Percentiles rank a stretch among this genome's conserved stretches.
These are phyloP conservation scores for Collariella sp. DNA, from an alignment of 495 filamentous ascomycete genomes.

Conservation along the genomic window DNA sequence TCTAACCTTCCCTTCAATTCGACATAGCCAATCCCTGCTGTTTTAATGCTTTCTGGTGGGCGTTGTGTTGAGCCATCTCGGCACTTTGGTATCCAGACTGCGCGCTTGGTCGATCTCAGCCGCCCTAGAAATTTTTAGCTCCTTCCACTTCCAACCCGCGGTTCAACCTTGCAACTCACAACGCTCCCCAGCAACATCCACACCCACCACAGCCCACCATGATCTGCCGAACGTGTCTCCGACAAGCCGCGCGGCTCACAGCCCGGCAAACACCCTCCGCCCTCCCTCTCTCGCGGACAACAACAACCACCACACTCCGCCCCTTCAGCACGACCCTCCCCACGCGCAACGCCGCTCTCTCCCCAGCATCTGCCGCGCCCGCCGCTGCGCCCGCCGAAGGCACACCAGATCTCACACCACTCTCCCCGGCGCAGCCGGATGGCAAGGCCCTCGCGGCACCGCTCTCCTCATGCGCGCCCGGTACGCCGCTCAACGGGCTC, in stretches of 20 bases:
- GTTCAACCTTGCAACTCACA: conserved; percentile 3
- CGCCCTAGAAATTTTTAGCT: conserved; percentile 40
- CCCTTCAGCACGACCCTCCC: conserved; percentile 27
- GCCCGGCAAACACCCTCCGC: conserved; percentile 9
- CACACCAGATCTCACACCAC: conserved; percentile 15
- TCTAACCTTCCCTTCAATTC: neutral
- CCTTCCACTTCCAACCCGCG: conserved; percentile 16
- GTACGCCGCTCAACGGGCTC: conserved; percentile 67
- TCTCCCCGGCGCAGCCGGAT: conserved; percentile 12
- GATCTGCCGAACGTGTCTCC: conserved; percentile 42
- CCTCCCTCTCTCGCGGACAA: neutral
- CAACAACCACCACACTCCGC: neutral
- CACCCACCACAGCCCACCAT: conserved; percentile 23
- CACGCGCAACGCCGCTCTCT: conserved; percentile 22
- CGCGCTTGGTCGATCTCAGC: conserved; percentile 12
- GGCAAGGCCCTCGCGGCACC: conserved; percentile 5
- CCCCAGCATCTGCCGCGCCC: conserved; percentile 17
- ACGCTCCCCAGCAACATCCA: neutral
- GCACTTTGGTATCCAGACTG: conserved; percentile 17
- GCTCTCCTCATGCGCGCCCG: conserved; percentile 48
- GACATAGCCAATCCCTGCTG: neutral
- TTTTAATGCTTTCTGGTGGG: neutral
- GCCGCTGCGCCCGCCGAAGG: neutral
- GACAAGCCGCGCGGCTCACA: conserved; percentile 25
- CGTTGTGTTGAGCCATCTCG: neutral